Evolutionary conservation across 306 rosid species (phyloP), one percentile per base, ranked within the genome.

Genomic region (Trifolium dubium): DNA sequence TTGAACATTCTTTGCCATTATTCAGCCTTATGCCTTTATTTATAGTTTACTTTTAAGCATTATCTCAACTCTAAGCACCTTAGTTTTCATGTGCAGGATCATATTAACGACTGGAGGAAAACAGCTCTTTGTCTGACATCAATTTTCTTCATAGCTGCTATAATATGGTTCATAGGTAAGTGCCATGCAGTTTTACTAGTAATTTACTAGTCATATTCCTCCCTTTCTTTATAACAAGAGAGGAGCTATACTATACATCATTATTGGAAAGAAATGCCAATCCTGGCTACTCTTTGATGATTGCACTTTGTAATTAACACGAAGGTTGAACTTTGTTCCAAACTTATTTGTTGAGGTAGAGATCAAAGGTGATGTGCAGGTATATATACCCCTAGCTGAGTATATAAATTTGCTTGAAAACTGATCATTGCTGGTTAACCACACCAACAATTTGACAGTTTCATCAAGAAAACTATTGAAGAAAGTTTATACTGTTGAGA

Each of bases 121-220:
- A 85, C 97, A 35, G 19, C 97, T 44, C 84, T 92, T 30, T 82
- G 80, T 73, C 72, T 92, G 67, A 92, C 97, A 40, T 77, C 97
- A 44, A 8, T 92, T 69, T 83, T 86, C 81, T 92, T 92, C 81
- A 70, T 89, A 73, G 97, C 97, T 37, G 88, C 96, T 64, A 86
- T 61, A 55, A 73, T 88, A 72, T 92, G 97, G 97, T 89, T 88
- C 80, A 73, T 88, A 46, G 97, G 97, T 89, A 69, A 85, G 89
- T 64, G 35, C n/a, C 56, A 35, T 65, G 32, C 67, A 68, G 47
- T 35, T 81, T 78, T 46, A 73, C 46, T 14, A 15, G 41, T 44
- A 46, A 47, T 31, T 67, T 15, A 4, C 29, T 60, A 60, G 41
- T 32, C 40, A 37, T 17, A 6, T 14, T 60, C 65, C 31, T 60